Evolutionary conservation across 805 yeast genomes (phyloP).

Genomic region (Pichia sporocuriosa): DNA sequence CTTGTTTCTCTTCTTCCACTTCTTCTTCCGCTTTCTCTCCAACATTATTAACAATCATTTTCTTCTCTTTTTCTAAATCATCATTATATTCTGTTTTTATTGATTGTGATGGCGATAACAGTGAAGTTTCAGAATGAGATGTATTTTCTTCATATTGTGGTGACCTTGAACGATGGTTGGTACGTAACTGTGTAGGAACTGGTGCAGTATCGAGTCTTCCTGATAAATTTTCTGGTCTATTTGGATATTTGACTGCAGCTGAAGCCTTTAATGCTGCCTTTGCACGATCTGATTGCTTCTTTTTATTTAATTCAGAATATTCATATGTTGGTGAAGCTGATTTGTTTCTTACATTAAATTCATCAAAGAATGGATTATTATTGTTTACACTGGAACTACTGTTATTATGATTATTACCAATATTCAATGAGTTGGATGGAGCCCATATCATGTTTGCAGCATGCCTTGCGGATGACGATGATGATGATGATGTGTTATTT

Average conservation of each 20-base stretch:
- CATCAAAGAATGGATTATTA: too few species aligned
- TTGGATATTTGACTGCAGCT: conserved; percentile 25
- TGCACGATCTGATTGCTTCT: conserved; percentile 26
- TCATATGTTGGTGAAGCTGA: too few species aligned
- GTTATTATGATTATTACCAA: background rate
- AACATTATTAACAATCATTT: conserved; percentile 26
- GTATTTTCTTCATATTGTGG: conserved; percentile 5
- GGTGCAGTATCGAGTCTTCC: too few species aligned
- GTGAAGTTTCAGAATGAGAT: too few species aligned
- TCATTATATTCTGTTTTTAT: conserved; percentile 19
- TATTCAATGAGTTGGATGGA: conserved; percentile 26
- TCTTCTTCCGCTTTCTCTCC: conserved; percentile 14
- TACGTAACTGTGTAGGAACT: background rate
- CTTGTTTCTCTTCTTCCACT: conserved; percentile 10
- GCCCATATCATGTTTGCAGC: conserved; percentile 35
- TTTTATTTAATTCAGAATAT: too few species aligned
- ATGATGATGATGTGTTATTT: conserved; percentile 6
- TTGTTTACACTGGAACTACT: conserved; percentile 1
- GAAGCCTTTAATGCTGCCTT: conserved; percentile 29
- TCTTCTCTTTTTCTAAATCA: conserved; percentile 7
- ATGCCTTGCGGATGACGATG: conserved; percentile 24
- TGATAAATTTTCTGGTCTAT: conserved; percentile 17
- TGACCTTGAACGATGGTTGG: conserved; percentile 1
- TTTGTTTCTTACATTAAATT: too few species aligned
- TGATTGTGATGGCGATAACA: conserved; percentile 2